A percentile compares a stretch with the other conserved stretches of the same genome.
Conservation (phyloP, 2,329 filamentous ascomycete species). For the Penicillium sp. region DNA sequence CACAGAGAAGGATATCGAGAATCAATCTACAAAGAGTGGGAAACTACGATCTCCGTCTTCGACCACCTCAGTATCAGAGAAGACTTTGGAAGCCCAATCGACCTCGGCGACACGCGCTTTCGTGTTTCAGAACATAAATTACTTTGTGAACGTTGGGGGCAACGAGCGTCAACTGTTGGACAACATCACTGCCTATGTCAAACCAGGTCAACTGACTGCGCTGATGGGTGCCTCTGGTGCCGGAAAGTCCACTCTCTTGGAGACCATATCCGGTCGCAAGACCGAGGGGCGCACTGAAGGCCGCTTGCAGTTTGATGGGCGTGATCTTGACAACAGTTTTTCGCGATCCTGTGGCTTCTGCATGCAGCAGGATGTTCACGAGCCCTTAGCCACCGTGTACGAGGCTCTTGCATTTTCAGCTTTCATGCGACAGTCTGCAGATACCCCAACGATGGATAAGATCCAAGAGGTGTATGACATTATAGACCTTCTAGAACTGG, state of each 20-base stretch:
- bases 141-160: conserved; percentile 9
- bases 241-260: conserved; percentile 45
- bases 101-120: background rate
- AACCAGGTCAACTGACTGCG: conserved; percentile 72
- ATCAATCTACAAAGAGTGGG: background rate
- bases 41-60: background rate
- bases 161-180: conserved; percentile 51
- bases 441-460: conserved; percentile 59
- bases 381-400: conserved; percentile 62
- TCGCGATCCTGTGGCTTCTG: conserved; percentile 52
- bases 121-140: background rate
- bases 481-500: conserved; percentile 66
- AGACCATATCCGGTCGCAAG: conserved; percentile 41
- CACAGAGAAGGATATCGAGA: background rate
- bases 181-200: conserved; percentile 67
- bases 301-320: conserved; percentile 41
- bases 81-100: background rate
- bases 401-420: conserved; percentile 66
- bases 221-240: conserved; percentile 73
- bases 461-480: conserved; percentile 45
- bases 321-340: conserved; percentile 43
- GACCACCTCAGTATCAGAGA: background rate
- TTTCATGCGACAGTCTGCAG: conserved; percentile 58
- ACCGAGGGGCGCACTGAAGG: conserved; percentile 37
- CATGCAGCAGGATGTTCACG: conserved; percentile 66